phyloP scores from a whole-genome alignment of 179 eudicot species.

The Gypsophila paniculata region DNA sequence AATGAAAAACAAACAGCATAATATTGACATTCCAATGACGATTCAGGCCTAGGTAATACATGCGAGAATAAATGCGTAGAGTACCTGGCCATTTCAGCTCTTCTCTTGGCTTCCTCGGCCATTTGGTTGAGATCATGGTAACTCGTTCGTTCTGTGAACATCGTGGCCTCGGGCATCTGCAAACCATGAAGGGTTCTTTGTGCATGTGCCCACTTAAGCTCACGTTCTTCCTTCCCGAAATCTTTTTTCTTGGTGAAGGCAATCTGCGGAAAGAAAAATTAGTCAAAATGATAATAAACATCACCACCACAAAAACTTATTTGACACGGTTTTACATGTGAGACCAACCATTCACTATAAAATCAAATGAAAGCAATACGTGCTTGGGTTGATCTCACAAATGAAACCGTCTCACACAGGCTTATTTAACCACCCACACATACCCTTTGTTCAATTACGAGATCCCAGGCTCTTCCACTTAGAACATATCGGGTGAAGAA shows the following conservation, averaged over 20 bases:
- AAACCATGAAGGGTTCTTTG: conserved; percentile 94
- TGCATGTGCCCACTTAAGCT: conserved; percentile 93
- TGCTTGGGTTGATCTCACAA: background rate
- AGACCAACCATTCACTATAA: too few relatives aligned
- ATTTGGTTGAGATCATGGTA: conserved; percentile 83
- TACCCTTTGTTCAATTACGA: conserved; percentile 90
- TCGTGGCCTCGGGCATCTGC: conserved; percentile 71
- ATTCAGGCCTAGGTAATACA: background rate
- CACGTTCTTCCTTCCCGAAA: conserved; percentile 89
- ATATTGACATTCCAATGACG: background rate
- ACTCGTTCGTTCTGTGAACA: conserved; percentile 58
- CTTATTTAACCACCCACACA: background rate
- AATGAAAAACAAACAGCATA: background rate
- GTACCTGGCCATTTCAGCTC: conserved; percentile 96
- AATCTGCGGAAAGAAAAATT: conserved; percentile 38
- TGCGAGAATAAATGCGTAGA: background rate
- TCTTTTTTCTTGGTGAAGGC: conserved; percentile 93
- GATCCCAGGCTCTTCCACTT: conserved; percentile 96
- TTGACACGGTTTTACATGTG: too few relatives aligned
- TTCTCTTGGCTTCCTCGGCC: conserved; percentile 92
- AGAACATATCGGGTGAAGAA: conserved; percentile 71
- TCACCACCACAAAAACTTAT: too few relatives aligned
- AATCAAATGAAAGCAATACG: too few relatives aligned
- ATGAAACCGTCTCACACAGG: background rate
- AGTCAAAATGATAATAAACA: conserved; percentile 2